Evolutionary conservation across 2,329 filamentous ascomycete species (phyloP).

Genomic region (Talaromyces funiculosus): DNA sequence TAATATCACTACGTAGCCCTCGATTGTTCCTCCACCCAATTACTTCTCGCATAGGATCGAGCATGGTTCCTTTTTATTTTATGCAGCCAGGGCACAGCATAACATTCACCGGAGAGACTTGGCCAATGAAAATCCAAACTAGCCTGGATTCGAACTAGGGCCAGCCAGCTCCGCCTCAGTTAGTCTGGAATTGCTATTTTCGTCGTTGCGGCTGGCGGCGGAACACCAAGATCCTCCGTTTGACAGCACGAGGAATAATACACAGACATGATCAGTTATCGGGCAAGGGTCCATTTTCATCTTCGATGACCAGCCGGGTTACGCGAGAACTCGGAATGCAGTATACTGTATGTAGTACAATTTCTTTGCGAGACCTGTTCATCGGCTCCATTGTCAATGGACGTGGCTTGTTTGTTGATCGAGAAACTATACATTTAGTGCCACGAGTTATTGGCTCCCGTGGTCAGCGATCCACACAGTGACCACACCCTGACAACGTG

Average conservation of each 20-base stretch:
- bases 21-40: no score
- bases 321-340: background rate
- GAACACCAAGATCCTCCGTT: no score
- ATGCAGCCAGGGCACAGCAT: no score
- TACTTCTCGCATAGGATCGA: no score
- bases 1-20: no score
- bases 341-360: background rate
- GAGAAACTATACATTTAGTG: background rate
- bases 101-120: background rate
- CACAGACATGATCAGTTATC: no score
- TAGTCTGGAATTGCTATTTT: background rate
- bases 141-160: background rate
- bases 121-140: background rate
- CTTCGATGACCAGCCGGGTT: background rate
- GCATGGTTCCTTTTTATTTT: no score
- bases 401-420: background rate
- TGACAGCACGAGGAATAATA: no score
- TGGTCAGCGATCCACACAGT: background rate
- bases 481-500: background rate
- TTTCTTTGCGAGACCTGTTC: no score
- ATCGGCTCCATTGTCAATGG: no score
- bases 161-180: background rate
- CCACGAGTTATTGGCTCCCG: background rate
- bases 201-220: background rate
- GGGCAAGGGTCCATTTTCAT: background rate